Evolutionary conservation across 257 asterid genomes (phyloP).

Genomic region (Nicotiana undulata): DNA sequence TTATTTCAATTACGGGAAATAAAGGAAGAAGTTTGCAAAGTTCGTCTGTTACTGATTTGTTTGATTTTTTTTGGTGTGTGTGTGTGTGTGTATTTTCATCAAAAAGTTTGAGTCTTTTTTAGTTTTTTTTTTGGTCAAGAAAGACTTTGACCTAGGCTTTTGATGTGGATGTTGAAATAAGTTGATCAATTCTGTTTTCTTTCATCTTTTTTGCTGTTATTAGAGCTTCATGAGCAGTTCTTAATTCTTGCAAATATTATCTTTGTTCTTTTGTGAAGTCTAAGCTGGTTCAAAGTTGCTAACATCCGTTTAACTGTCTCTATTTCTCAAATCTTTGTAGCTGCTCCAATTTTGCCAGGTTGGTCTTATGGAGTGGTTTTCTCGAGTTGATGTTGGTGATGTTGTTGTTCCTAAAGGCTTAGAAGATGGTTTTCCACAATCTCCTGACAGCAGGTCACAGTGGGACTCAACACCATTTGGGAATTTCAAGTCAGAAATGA

Average conservation of each 20-base stretch:
- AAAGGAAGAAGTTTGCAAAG: background rate
- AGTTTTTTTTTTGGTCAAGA: background rate
- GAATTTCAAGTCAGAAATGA: constrained; percentile 3
- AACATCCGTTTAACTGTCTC: background rate
- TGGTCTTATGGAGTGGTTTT: constrained; percentile 7
- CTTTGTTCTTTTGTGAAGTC: background rate
- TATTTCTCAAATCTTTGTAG: background rate
- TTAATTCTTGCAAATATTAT: background rate
- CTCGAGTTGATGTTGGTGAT: background rate
- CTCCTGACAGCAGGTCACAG: constrained; percentile 2
- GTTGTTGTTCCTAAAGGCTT: background rate
- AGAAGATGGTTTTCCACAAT: background rate
- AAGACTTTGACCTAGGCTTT: background rate
- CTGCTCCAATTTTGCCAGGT: background rate
- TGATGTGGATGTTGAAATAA: background rate
- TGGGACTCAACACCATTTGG: constrained; percentile 1
- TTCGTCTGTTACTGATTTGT: background rate
- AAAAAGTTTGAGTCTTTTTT: background rate
- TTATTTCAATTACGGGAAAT: background rate
- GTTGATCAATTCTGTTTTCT: background rate
- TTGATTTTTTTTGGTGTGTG: background rate
- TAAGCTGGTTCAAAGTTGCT: background rate
- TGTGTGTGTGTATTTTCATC: background rate
- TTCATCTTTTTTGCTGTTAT: background rate
- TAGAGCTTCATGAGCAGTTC: background rate